Evolutionary conservation across 2,329 filamentous ascomycete genomes (phyloP).

Genomic region (Coleophoma cylindrospora): DNA sequence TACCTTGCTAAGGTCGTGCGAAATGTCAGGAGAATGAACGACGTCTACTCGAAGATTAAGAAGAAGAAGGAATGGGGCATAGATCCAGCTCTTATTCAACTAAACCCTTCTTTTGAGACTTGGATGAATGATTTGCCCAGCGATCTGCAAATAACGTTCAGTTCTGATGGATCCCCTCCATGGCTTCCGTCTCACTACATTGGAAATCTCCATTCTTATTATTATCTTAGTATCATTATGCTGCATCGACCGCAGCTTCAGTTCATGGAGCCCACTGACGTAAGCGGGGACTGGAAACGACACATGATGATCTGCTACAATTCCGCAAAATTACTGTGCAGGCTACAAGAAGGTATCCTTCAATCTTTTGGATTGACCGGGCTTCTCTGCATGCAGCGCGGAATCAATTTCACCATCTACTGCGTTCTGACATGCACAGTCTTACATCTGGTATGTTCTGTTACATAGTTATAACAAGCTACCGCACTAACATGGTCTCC

Average conservation of each 20-base stretch:
- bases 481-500: constrained; percentile 2
- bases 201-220: constrained; percentile 86
- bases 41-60: constrained; percentile 67
- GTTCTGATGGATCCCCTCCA: constrained; percentile 71
- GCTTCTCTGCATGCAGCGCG: constrained; percentile 85
- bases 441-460: constrained; percentile 73
- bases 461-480: not conserved
- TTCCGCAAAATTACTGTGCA: constrained; percentile 79
- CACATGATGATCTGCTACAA: constrained; percentile 84
- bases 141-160: constrained; percentile 74
- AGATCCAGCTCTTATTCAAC: constrained; percentile 75
- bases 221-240: constrained; percentile 79
- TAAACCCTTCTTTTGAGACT: constrained; percentile 70
- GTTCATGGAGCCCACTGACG: constrained; percentile 65
- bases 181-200: constrained; percentile 85
- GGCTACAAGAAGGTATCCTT: constrained; percentile 78
- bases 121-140: constrained; percentile 75
- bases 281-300: constrained; percentile 76
- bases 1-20: constrained; percentile 75
- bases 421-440: constrained; percentile 86
- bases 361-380: constrained; percentile 73
- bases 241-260: constrained; percentile 82
- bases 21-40: constrained; percentile 73
- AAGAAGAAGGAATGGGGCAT: constrained; percentile 80
- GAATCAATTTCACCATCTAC: constrained; percentile 95